phyloP scores from a whole-genome alignment of 306 rosid species.

The Lathyrus sativus region DNA sequence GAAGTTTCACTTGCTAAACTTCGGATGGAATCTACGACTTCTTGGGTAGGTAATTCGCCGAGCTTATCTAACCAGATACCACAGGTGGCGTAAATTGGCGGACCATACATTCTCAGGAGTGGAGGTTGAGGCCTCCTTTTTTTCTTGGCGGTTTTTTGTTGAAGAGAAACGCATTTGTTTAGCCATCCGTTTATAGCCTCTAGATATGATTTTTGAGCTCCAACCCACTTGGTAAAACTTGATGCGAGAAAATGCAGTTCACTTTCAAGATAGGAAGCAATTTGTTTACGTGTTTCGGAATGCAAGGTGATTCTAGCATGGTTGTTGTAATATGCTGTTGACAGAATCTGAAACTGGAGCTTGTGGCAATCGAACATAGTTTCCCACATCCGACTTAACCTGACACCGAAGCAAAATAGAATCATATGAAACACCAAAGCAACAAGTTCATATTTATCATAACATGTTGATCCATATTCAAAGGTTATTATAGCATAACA shows the following conservation, averaged over 20 bases:
- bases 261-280: slow-evolving; percentile 59
- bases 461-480: slow-evolving; percentile 1
- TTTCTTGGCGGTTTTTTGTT: slow-evolving; percentile 57
- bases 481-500: slow-evolving; percentile 19
- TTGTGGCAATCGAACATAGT: slow-evolving; percentile 85
- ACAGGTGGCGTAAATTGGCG: slow-evolving; percentile 77
- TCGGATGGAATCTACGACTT: slow-evolving; percentile 59
- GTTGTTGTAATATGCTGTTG: slow-evolving; percentile 49
- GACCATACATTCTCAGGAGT: slow-evolving; percentile 50
- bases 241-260: slow-evolving; percentile 65
- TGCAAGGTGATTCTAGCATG: slow-evolving; percentile 51
- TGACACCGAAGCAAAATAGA: slow-evolving; percentile 41
- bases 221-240: slow-evolving; percentile 74
- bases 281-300: slow-evolving; percentile 62
- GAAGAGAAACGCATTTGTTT: slow-evolving; percentile 59
- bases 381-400: slow-evolving; percentile 96
- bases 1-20: slow-evolving; percentile 59
- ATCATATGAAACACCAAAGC: slow-evolving; percentile 27
- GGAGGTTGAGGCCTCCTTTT: slow-evolving; percentile 43
- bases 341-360: slow-evolving; percentile 66
- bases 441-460: slow-evolving; percentile 24
- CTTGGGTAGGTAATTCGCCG: slow-evolving; percentile 41
- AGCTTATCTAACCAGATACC: slow-evolving; percentile 67
- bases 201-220: slow-evolving; percentile 71
- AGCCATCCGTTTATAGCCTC: slow-evolving; percentile 76